phyloP scores from a whole-genome alignment of 2,329 filamentous ascomycete genomes.

The Fusarium agapanthi region DNA sequence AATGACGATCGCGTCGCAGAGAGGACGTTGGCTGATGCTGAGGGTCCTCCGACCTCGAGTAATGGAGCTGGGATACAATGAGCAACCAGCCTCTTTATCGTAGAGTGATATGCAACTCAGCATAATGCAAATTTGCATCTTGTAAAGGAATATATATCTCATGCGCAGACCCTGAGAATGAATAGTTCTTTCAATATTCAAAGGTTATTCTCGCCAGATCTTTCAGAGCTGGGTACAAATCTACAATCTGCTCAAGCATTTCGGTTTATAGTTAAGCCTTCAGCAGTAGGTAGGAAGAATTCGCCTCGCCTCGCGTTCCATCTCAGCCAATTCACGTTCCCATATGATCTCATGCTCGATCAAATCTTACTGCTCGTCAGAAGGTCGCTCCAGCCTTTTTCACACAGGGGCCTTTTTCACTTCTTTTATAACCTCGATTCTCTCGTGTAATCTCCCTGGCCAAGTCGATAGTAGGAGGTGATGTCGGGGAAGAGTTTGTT shows the following conservation, averaged over 20 bases:
- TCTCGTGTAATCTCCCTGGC: neutral
- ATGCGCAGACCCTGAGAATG: neutral
- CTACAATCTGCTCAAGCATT: neutral
- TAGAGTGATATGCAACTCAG: too few relatives aligned
- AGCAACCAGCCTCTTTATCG: too few relatives aligned
- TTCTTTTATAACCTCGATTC: neutral
- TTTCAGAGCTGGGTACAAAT: neutral
- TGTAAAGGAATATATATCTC: too few relatives aligned
- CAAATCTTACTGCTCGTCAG: neutral
- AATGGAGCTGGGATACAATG: too few relatives aligned
- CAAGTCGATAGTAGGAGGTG: neutral
- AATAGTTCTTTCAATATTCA: neutral
- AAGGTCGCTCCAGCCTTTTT: too few relatives aligned
- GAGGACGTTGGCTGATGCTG: too few relatives aligned
- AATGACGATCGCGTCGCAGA: too few relatives aligned
- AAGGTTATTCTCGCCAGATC: neutral
- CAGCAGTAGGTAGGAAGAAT: fast-evolving
- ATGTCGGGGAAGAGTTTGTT: neutral
- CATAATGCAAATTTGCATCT: too few relatives aligned
- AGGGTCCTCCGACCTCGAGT: too few relatives aligned
- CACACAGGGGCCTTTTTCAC: fast-evolving
- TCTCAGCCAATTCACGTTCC: neutral
- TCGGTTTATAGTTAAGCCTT: neutral
- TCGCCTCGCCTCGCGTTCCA: neutral
- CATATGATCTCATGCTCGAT: neutral